These are phyloP conservation scores for Botrytis cinerea DNA, from an alignment of 2,329 filamentous ascomycete genomes.

Conservation along the genomic window DNA sequence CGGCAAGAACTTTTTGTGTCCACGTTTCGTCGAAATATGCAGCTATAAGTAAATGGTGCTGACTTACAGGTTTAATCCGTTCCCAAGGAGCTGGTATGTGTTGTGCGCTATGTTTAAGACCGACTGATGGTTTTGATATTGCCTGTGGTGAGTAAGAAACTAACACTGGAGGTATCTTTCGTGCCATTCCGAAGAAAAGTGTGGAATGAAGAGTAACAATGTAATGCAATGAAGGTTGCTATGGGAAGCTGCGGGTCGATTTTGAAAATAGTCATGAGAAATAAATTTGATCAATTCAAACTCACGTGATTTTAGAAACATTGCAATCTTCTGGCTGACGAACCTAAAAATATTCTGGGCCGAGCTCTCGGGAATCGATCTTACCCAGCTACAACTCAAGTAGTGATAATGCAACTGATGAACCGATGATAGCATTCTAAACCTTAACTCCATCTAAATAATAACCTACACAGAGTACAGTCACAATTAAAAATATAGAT, in stretches of 20 bases:
- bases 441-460: no score
- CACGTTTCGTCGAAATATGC: conserved; percentile 18
- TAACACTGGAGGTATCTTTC: not conserved
- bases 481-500: not conserved
- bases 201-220: not conserved
- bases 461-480: not conserved
- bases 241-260: not conserved
- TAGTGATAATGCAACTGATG: not conserved
- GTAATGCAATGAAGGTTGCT: not conserved
- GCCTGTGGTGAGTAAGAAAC: not conserved
- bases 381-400: no score
- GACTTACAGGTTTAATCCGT: not conserved
- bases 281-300: not conserved
- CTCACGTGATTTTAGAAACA: not conserved
- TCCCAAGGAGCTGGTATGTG: conserved; percentile 1
- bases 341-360: not conserved
- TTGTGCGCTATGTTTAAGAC: not conserved
- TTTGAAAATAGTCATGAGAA: not conserved
- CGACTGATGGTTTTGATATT: not conserved
- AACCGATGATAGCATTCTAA: not conserved
- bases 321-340: not conserved
- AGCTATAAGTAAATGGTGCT: not conserved
- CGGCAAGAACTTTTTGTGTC: conserved; percentile 8
- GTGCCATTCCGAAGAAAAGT: not conserved
- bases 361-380: not conserved